Conservation (phyloP, 2,329 filamentous ascomycete genomes). For the Trichoderma sp. region DNA sequence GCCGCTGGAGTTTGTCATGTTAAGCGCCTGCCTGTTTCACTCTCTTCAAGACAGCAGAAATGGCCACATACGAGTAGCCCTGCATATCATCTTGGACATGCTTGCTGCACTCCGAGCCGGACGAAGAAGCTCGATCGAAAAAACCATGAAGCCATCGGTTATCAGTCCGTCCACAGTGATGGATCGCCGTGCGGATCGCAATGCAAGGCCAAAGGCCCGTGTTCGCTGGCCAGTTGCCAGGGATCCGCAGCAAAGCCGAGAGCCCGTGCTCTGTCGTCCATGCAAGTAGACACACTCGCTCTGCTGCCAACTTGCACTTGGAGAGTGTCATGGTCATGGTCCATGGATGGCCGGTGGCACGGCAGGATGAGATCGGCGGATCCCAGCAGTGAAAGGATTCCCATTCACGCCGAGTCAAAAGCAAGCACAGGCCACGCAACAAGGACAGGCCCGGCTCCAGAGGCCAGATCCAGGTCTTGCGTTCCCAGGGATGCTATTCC, state of each 20-base stretch:
- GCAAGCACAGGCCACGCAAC: conserved; percentile 1
- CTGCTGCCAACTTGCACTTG: neutral
- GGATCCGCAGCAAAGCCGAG: conserved; percentile 12
- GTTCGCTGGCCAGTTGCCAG: conserved; percentile 1
- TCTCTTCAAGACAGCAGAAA: neutral
- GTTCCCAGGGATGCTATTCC: conserved; percentile 1
- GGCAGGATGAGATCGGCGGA: conserved; percentile 15
- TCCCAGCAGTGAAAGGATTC: conserved; percentile 18
- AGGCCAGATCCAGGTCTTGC: conserved; percentile 12
- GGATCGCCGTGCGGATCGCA: conserved; percentile 20
- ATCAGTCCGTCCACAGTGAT: conserved; percentile 9
- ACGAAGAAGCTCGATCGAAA: neutral
- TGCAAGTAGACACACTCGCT: conserved; percentile 17
- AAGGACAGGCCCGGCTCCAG: neutral
- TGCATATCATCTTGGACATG: neutral
- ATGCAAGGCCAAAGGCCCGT: conserved; percentile 1
- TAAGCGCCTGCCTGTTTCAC: conserved; percentile 11
- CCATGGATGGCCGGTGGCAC: neutral
- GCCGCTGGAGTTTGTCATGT: neutral
- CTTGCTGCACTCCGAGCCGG: neutral
- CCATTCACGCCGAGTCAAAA: conserved; percentile 14
- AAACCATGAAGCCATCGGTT: conserved; percentile 15
- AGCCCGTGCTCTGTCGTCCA: conserved; percentile 18
- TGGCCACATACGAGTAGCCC: neutral
- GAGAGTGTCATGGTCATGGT: neutral